These are phyloP conservation scores for Pyrenochaeta sp. DNA, from an alignment of 2,329 filamentous ascomycete genomes.

Conservation along the genomic window DNA sequence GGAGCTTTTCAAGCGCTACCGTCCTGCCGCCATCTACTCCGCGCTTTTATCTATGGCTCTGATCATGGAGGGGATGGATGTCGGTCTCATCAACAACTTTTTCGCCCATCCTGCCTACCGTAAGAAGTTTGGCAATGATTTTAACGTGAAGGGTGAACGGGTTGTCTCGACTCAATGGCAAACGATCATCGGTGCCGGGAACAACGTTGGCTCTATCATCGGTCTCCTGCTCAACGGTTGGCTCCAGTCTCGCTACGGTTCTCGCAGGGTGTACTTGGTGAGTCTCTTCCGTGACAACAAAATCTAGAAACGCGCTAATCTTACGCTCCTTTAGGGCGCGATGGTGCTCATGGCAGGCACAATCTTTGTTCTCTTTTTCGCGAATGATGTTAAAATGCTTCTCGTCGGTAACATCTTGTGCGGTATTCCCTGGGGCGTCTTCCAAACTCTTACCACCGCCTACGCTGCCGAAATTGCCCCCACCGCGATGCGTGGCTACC, in stretches of 20 bases:
- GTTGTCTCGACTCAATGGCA: constrained; percentile 52
- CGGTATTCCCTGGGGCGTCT: constrained; percentile 47
- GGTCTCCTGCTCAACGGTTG: constrained; percentile 52
- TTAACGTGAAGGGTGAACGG: constrained; percentile 37
- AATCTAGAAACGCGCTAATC: constrained; percentile 12
- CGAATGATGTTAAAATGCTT: constrained; percentile 47
- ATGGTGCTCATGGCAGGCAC: constrained; percentile 28
- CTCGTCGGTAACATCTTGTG: constrained; percentile 65
- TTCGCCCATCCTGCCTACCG: constrained; percentile 59
- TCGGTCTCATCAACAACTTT: constrained; percentile 80
- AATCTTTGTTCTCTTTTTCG: constrained; percentile 55
- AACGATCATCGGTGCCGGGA: constrained; percentile 51
- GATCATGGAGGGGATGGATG: constrained; percentile 86
- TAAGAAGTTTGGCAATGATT: constrained; percentile 43
- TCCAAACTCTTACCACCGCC: constrained; percentile 62
- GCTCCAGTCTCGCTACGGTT: constrained; percentile 50
- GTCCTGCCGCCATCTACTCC: constrained; percentile 74
- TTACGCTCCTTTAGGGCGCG: constrained; percentile 8
- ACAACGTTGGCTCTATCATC: constrained; percentile 48
- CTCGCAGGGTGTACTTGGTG: constrained; percentile 50
- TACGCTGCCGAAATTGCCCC: constrained; percentile 69
- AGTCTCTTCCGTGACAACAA: constrained; percentile 40
- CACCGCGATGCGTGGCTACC: constrained; percentile 61
- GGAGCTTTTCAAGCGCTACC: constrained; percentile 24
- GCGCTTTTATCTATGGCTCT: constrained; percentile 84